phyloP scores from a whole-genome alignment of 352 stramenopile genomes.

The Phytophthora crassamura region DNA sequence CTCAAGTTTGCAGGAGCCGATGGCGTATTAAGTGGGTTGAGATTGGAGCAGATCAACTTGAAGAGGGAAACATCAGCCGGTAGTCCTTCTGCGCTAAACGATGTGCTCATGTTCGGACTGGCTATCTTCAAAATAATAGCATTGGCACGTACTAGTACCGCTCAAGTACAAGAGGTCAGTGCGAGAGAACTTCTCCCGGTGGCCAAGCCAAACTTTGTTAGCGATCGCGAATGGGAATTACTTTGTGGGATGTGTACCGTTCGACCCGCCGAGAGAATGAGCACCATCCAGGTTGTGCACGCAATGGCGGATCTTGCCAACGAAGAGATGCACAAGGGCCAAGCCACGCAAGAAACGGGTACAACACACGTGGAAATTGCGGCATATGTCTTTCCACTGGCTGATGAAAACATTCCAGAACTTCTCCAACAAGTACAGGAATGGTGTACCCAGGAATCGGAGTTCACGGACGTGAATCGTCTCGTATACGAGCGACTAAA shows the following conservation, averaged over 20 bases:
- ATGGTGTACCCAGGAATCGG: background rate
- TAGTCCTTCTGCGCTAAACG: background rate
- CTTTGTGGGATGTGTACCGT: background rate
- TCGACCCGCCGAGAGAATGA: background rate
- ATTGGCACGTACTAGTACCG: background rate
- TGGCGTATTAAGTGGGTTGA: constrained; percentile 1
- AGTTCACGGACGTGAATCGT: background rate
- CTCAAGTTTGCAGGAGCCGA: background rate
- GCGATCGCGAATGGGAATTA: background rate
- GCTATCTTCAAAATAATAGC: background rate
- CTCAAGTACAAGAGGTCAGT: background rate
- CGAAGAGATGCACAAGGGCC: background rate
- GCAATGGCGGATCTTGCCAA: background rate
- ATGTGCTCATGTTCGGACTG: background rate
- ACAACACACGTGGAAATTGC: background rate
- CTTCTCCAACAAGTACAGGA: background rate
- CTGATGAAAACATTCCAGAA: background rate
- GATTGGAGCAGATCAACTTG: background rate
- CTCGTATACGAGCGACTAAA: background rate
- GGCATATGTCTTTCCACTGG: background rate
- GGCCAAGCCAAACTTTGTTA: background rate
- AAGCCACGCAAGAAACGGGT: background rate
- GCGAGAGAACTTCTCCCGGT: background rate
- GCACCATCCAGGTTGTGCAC: background rate
- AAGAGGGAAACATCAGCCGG: background rate